Percentiles rank a stretch among this genome's conserved stretches.
These are phyloP conservation scores for Boletus subcaerulescens DNA, from an alignment of 768 basidiomycete species.

Conservation along the genomic window DNA sequence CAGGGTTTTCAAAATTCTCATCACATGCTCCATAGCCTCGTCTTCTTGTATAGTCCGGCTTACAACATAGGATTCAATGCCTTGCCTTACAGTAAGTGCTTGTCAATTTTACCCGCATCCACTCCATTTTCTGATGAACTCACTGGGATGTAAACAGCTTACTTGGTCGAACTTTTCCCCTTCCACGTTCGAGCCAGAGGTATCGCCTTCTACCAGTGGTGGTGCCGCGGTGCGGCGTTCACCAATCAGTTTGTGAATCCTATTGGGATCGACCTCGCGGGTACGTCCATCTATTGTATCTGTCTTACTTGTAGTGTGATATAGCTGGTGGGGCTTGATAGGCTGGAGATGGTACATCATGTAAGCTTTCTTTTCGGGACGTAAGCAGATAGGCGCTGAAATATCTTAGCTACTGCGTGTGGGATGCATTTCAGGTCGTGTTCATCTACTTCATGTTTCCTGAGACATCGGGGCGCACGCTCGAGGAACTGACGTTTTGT, in stretches of 20 bases:
- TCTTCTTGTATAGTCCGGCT: conserved; percentile 5
- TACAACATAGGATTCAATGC: conserved; percentile 7
- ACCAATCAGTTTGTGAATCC: conserved; percentile 13
- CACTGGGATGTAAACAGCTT: conserved; percentile 36
- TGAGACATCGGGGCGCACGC: neutral
- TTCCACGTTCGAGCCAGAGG: conserved; percentile 61
- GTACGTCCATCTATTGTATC: neutral
- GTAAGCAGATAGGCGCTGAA: neutral
- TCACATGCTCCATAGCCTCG: neutral
- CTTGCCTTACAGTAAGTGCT: conserved; percentile 4
- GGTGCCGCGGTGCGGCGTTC: conserved; percentile 38
- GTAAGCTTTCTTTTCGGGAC: neutral
- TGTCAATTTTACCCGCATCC: neutral
- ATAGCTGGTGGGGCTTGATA: neutral
- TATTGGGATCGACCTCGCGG: conserved; percentile 15
- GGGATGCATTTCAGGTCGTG: neutral
- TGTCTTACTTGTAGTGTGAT: no score
- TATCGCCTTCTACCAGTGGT: conserved; percentile 61
- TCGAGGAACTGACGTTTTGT: conserved; percentile 6
- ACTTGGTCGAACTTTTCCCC: conserved; percentile 63
- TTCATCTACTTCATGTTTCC: neutral
- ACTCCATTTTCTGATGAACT: neutral
- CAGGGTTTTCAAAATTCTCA: neutral
- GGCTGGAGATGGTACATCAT: conserved; percentile 3
- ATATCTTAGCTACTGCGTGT: neutral